Percentiles rank a stretch among this genome's conserved stretches.
Conservation (phyloP, 73 alveolate genomes). For the Paramecium octaurelia region DNA sequence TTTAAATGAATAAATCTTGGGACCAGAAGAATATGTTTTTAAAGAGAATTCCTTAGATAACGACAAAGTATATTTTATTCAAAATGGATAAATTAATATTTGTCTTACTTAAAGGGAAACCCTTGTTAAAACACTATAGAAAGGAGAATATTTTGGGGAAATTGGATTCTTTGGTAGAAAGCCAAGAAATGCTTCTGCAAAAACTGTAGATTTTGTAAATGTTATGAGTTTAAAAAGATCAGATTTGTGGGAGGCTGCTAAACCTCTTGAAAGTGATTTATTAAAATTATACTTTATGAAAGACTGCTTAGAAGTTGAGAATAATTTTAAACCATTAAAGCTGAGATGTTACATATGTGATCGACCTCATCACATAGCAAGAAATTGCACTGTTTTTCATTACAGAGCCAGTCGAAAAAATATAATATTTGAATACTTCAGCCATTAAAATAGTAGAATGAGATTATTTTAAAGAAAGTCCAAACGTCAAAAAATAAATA, state of each 20-base stretch:
- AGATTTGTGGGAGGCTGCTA: slow-evolving; percentile 46
- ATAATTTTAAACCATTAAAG: slow-evolving; percentile 33
- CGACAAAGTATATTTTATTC: slow-evolving; percentile 56
- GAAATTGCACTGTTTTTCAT: slow-evolving; percentile 20
- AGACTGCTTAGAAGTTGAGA: not conserved
- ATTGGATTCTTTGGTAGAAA: slow-evolving; percentile 66
- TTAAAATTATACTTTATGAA: not conserved
- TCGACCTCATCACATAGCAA: slow-evolving; percentile 40
- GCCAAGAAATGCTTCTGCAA: slow-evolving; percentile 66
- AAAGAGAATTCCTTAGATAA: slow-evolving; percentile 51
- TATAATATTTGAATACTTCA: not conserved
- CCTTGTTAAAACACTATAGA: not conserved
- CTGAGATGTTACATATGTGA: slow-evolving; percentile 45
- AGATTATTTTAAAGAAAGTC: not conserved
- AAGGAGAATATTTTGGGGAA: slow-evolving; percentile 74
- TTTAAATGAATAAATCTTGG: slow-evolving; percentile 52
- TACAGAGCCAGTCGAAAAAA: not conserved
- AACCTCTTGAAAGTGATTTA: not conserved
- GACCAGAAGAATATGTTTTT: slow-evolving; percentile 62
- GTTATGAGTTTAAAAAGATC: not conserved
- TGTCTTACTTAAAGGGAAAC: slow-evolving; percentile 23
- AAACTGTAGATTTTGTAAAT: slow-evolving; percentile 62
- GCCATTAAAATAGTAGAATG: not conserved
- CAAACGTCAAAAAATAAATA: not conserved
- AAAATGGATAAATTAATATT: slow-evolving; percentile 46